phyloP scores from a whole-genome alignment of 2,329 filamentous ascomycete species.

The Neurospora sp. region DNA sequence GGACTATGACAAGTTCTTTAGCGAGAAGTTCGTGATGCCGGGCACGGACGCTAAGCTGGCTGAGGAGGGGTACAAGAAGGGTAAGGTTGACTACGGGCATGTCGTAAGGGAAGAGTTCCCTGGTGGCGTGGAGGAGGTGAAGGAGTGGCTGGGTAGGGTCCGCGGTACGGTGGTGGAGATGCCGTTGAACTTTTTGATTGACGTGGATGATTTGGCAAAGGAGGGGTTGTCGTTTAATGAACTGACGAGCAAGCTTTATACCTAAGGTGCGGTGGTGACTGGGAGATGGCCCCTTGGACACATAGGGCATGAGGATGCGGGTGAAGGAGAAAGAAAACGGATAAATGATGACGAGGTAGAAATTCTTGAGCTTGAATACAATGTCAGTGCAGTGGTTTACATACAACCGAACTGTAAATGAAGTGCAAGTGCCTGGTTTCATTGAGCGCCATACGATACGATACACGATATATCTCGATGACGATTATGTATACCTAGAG shows the following conservation, averaged over 20 bases:
- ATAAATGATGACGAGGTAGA: not conserved
- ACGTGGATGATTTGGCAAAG: constrained; percentile 75
- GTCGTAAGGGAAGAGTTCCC: constrained; percentile 72
- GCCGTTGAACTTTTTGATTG: constrained; percentile 78
- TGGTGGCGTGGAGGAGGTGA: constrained; percentile 62
- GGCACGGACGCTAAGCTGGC: constrained; percentile 30
- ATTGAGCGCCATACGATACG: no score
- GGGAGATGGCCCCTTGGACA: not conserved
- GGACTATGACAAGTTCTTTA: constrained; percentile 64
- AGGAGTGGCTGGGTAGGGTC: constrained; percentile 56
- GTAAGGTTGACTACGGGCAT: constrained; percentile 73
- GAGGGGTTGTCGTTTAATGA: constrained; percentile 64
- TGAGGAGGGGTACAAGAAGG: constrained; percentile 36
- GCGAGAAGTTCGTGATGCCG: constrained; percentile 52
- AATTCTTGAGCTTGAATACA: not conserved
- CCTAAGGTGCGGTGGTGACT: constrained; percentile 23
- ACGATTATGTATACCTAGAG: no score
- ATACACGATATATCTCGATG: no score
- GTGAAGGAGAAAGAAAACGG: not conserved
- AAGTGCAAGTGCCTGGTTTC: not conserved
- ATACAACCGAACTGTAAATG: not conserved
- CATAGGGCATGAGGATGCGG: not conserved
- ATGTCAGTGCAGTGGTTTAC: not conserved
- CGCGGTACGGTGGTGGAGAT: constrained; percentile 75
- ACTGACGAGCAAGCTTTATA: constrained; percentile 65